Percentiles rank a stretch among this genome's conserved stretches.
Evolutionary conservation across 768 basidiomycete species (phyloP).

Genomic region (Leucogyrophana mollusca): DNA sequence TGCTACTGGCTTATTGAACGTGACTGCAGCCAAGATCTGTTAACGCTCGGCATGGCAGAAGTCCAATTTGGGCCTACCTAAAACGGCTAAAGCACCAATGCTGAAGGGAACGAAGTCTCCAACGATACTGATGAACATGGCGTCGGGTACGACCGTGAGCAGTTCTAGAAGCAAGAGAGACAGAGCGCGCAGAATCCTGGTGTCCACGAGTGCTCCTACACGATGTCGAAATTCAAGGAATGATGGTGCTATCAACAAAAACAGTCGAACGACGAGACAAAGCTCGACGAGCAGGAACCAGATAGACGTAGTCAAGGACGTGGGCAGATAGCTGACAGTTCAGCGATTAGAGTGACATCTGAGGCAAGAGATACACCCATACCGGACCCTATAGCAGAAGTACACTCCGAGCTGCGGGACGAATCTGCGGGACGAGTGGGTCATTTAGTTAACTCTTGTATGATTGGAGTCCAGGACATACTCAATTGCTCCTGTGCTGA

Average conservation of each 20-base stretch:
- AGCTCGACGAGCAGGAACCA: constrained; percentile 37
- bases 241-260: constrained; percentile 22
- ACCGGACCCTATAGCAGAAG: constrained; percentile 34
- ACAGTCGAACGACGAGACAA: constrained; percentile 35
- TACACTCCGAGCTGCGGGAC: constrained; percentile 18
- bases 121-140: constrained; percentile 31
- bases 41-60: no score
- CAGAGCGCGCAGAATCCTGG: constrained; percentile 30
- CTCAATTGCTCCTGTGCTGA: constrained; percentile 34
- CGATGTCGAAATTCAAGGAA: constrained; percentile 16
- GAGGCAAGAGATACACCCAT: not conserved
- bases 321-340: constrained; percentile 37
- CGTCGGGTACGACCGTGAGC: constrained; percentile 37
- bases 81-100: constrained; percentile 38
- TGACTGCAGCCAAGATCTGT: not conserved
- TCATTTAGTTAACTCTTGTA: not conserved
- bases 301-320: constrained; percentile 34
- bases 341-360: not conserved
- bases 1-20: constrained; percentile 11
- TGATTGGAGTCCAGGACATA: constrained; percentile 14
- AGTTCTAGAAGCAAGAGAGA: constrained; percentile 44
- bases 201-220: constrained; percentile 23
- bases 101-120: constrained; percentile 42
- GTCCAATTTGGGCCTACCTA: constrained; percentile 39
- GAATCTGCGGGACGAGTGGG: constrained; percentile 13